phyloP scores from a whole-genome alignment of 192 early-diverging fungal species.

The Spinellus fusiger region DNA sequence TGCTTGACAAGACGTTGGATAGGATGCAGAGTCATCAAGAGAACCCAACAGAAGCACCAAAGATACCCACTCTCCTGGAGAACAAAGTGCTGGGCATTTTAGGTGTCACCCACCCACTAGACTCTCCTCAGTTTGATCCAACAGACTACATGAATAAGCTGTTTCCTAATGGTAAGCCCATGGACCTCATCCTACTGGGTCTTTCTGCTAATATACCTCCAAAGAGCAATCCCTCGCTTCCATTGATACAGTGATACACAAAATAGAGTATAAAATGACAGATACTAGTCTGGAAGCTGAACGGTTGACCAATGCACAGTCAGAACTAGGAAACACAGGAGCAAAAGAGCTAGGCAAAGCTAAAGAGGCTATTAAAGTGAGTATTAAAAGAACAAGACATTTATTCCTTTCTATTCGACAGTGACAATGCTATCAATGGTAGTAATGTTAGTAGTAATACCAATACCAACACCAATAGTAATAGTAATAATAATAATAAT shows the following conservation, averaged over 20 bases:
- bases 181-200: neutral
- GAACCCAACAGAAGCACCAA: slow-evolving; percentile 21
- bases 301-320: slow-evolving; percentile 66
- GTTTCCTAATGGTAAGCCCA: slow-evolving; percentile 63
- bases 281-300: slow-evolving; percentile 60
- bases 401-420: neutral
- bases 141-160: slow-evolving; percentile 74
- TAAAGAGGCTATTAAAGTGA: slow-evolving; percentile 71
- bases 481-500: too few species aligned
- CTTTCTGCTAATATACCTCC: neutral
- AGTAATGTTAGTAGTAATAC: too few species aligned
- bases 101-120: slow-evolving; percentile 55
- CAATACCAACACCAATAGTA: too few species aligned
- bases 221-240: slow-evolving; percentile 59
- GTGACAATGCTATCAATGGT: too few species aligned
- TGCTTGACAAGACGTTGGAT: neutral
- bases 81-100: slow-evolving; percentile 48
- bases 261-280: slow-evolving; percentile 53
- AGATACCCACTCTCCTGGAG: slow-evolving; percentile 53
- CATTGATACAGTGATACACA: slow-evolving; percentile 59
- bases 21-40: neutral
- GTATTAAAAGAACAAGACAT: neutral
- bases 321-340: slow-evolving; percentile 52
- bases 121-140: slow-evolving; percentile 65
- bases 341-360: slow-evolving; percentile 63